Evolutionary conservation across 805 yeast species (phyloP), one percentile per base, ranked within the genome.

Genomic region (Maudiozyma pseudohumilis): DNA sequence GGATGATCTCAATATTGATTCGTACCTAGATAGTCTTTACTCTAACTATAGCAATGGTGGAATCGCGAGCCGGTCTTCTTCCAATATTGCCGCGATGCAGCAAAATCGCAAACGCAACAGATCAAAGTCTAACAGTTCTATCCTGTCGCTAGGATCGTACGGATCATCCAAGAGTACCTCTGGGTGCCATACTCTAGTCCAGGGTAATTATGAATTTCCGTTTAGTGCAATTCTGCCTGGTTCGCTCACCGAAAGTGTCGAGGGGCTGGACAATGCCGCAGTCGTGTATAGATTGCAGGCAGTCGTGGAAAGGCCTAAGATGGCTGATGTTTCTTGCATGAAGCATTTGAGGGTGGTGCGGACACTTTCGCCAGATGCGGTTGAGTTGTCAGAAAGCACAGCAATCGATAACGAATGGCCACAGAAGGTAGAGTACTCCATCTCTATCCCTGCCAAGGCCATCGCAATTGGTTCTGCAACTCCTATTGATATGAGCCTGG

Each of bases 401-500:
- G 86, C 95, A 0, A 94, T 92, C 23, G 95, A 88, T 52, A 92
- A 92, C 58, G 80, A 87, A 1, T 89, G 98, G 98, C 97, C 98
- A 2, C 66, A 75, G 32, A 89, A 89, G 56, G 86, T 92, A 23
- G 97, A 92, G 52, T 89, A 89, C 57, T 73, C 87, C 1, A 75
- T 89, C 42, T 80, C 85, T 38, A 77, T 83, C 6, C 96, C 97
- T 0, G 68, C 87, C 17, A 80, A 84, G 51, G 95, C 97, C 0
- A 73, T 86, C 20, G 94, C 96, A 0, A 79, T 89, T 30, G 98
- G 98, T 1, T 78, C 95, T 0, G 63, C 75, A 0, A 66, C 82
- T 5, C 83, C 85, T 2, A 70, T 89, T 6, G 72, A 77, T 47
- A 68, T 89, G 48, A 65, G 74, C 47, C 56, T 89, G 48, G 83